Conservation (phyloP, 257 asterid species). For the Plantago major region DNA sequence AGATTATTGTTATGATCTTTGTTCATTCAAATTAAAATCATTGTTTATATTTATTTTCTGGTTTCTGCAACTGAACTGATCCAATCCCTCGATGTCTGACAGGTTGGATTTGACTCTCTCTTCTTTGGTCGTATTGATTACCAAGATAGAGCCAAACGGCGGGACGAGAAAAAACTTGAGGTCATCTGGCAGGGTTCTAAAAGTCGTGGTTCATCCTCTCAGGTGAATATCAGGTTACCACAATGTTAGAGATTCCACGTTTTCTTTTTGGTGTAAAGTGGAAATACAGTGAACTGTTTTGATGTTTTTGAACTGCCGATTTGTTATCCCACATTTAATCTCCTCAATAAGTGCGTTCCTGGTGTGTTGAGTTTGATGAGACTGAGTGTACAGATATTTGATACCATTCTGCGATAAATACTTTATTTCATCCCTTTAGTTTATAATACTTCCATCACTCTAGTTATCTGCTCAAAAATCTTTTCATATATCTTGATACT, state of each 20-base stretch:
- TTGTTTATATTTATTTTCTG: background rate
- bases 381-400: too few relatives aligned
- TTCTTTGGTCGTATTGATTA: slow-evolving; percentile 94
- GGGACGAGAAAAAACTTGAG: slow-evolving; percentile 78
- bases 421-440: too few relatives aligned
- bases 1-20: background rate
- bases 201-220: slow-evolving; percentile 76
- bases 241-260: slow-evolving; percentile 4
- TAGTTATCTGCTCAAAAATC: too few relatives aligned
- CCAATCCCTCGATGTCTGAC: slow-evolving; percentile 20
- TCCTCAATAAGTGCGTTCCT: background rate
- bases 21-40: background rate
- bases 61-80: background rate
- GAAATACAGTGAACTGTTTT: too few relatives aligned
- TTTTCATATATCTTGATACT: too few relatives aligned
- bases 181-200: slow-evolving; percentile 90
- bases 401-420: too few relatives aligned
- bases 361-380: background rate
- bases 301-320: too few relatives aligned
- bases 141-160: slow-evolving; percentile 89
- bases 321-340: too few relatives aligned
- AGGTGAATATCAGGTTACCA: slow-evolving; percentile 40
- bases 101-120: slow-evolving; percentile 97
- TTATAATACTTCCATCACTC: too few relatives aligned
- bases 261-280: too few relatives aligned